These are phyloP conservation scores for Cymbidium sinense DNA, from an alignment of 106 monocot genomes.

Conservation along the genomic window DNA sequence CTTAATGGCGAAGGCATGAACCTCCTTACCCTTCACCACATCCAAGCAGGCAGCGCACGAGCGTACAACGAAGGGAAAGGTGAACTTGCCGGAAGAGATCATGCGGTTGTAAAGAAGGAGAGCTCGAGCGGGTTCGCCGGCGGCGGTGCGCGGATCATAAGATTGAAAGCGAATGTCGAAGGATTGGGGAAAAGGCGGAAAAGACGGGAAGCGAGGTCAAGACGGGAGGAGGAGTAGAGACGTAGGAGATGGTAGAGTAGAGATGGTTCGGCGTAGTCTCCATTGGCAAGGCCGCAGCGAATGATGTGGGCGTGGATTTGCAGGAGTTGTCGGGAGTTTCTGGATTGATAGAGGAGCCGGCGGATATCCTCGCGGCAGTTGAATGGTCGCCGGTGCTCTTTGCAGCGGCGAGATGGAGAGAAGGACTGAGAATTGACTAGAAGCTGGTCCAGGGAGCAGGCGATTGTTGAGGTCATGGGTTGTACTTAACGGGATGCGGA, in stretches of 20 bases:
- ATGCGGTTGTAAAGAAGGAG: constrained; percentile 36
- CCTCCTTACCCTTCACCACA: constrained; percentile 16
- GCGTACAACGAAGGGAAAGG: constrained; percentile 45
- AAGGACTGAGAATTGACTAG: background rate
- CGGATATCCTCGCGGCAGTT: background rate
- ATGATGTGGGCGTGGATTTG: constrained; percentile 47
- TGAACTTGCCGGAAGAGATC: constrained; percentile 33
- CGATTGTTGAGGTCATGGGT: background rate
- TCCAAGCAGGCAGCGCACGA: constrained; percentile 23
- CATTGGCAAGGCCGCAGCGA: constrained; percentile 20
- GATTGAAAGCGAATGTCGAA: constrained; percentile 32
- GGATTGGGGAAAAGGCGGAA: constrained; percentile 17
- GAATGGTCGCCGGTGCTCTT: background rate
- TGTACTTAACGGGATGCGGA: no score
- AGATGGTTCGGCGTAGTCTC: background rate
- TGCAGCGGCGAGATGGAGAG: background rate
- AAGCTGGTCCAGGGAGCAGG: background rate
- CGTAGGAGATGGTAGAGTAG: constrained; percentile 32
- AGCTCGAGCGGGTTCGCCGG: constrained; percentile 20
- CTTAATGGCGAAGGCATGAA: constrained; percentile 55
- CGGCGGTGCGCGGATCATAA: constrained; percentile 40
- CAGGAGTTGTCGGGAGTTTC: constrained; percentile 14
- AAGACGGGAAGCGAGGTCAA: constrained; percentile 23
- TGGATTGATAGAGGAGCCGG: constrained; percentile 17
- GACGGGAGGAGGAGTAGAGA: constrained; percentile 27